Evolutionary conservation across 2,329 filamentous ascomycete genomes (phyloP), one percentile per base, ranked within the genome.

Genomic region (Dryadomyces quercus-mongolicae): DNA sequence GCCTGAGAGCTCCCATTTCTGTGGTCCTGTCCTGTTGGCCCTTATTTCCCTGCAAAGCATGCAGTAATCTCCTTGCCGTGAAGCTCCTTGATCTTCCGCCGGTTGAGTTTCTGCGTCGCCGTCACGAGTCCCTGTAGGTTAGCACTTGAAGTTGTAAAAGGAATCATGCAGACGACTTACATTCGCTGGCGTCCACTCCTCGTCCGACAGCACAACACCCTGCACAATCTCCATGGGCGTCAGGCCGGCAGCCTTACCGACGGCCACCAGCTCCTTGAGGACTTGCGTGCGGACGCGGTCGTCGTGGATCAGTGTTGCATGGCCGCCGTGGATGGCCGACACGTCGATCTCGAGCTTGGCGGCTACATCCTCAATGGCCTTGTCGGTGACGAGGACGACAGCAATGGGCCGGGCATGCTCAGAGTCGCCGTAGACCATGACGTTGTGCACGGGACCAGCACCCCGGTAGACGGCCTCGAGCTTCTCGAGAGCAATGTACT

Each of bases 401-500:
- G 90, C 91, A 56, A 96, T 77, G 8, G 91, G 88, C 65, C 88
- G 88, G 58, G 81, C 76, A 68, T 88, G 81, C 61, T 85, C 80
- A 60, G 79, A 70, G 56, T 88, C 86, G 45, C 88, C 91, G 65
- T 93, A 86, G 45, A 95, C 78, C 75, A 93, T 93, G 66, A 96
- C 82, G 71, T 95, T 95, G 57, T 80, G 80, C 20, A 95, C 88
- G 10, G 86, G 80, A n/a, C 81, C 77, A 10, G 80, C 81, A 48
- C 88, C 84, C 58, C 91, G 85, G 73, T 96, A 97, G 54, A 95
- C 77, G 3, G 91, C 86, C 72, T 97, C 92, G 56, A 97, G 82
- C 75, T 91, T 96, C 74, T 97, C 92, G 4, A 98, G 80, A 21
- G 92, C 93, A 67, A 97, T 94, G 70, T 97, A 97, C 75, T 97